Evolutionary conservation across 2,329 filamentous ascomycete species (phyloP).

Genomic region (Tolypocladium inflatum): DNA sequence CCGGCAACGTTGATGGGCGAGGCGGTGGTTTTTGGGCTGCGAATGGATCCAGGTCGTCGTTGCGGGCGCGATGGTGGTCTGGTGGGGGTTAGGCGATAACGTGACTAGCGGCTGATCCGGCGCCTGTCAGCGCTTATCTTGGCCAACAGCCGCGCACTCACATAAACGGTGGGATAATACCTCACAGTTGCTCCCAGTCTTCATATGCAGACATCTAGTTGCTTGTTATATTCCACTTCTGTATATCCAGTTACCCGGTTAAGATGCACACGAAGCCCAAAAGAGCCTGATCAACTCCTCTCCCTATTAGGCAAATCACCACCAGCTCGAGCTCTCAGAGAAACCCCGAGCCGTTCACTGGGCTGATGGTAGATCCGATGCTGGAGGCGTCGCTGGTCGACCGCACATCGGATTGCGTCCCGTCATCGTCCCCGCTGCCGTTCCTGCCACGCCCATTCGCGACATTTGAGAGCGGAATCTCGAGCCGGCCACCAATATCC

Average conservation of each 20-base stretch:
- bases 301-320: not conserved
- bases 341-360: slow-evolving; percentile 5
- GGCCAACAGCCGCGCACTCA: not conserved
- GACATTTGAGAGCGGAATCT: slow-evolving; percentile 18
- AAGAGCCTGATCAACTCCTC: not conserved
- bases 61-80: not conserved
- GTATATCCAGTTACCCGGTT: not conserved
- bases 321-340: not conserved
- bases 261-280: not conserved
- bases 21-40: not conserved
- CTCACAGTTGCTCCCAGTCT: not conserved
- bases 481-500: slow-evolving; percentile 17
- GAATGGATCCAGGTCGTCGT: not conserved
- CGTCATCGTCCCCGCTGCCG: slow-evolving; percentile 22
- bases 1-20: not conserved
- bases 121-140: not conserved
- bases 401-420: slow-evolving; percentile 24
- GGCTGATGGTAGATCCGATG: slow-evolving; percentile 23
- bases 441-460: slow-evolving; percentile 19
- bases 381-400: slow-evolving; percentile 28
- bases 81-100: slow-evolving; percentile 4
- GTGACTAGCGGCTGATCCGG: slow-evolving; percentile 2
- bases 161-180: not conserved
- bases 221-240: not conserved
- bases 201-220: not conserved